Conservation (phyloP, 2,329 filamentous ascomycete genomes). For the Juglanconis oblonga region DNA sequence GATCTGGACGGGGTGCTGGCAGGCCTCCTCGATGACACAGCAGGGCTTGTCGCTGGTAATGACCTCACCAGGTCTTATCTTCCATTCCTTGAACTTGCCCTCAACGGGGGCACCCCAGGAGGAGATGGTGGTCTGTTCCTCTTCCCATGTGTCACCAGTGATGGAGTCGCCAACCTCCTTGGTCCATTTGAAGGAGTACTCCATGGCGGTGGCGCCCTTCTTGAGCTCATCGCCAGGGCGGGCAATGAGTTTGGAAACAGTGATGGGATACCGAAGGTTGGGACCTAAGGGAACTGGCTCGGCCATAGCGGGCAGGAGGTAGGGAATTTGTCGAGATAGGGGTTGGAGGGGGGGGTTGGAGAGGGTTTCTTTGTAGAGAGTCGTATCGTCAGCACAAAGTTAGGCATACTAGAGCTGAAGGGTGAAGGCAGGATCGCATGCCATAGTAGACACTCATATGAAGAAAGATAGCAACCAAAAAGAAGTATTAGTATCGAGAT, state of each 20-base stretch:
- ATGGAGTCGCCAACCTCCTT: slow-evolving; percentile 70
- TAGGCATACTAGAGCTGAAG: neutral
- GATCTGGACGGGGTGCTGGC: slow-evolving; percentile 87
- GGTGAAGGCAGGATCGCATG: too few species aligned
- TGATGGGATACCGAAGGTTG: slow-evolving; percentile 87
- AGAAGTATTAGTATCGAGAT: too few species aligned
- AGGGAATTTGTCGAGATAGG: neutral
- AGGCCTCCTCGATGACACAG: slow-evolving; percentile 84
- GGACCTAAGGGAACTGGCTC: slow-evolving; percentile 52
- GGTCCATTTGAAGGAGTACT: slow-evolving; percentile 81
- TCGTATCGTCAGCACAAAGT: neutral
- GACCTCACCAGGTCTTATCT: slow-evolving; percentile 64
- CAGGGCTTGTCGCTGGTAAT: slow-evolving; percentile 57
- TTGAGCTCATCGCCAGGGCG: slow-evolving; percentile 70
- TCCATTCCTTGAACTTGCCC: slow-evolving; percentile 75
- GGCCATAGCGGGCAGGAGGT: slow-evolving; percentile 31
- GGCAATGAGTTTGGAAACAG: slow-evolving; percentile 81
- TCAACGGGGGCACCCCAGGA: slow-evolving; percentile 83
- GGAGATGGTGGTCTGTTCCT: slow-evolving; percentile 67
- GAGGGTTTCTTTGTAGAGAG: neutral
- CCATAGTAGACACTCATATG: too few species aligned
- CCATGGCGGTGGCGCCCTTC: slow-evolving; percentile 74
- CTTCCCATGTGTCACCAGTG: slow-evolving; percentile 58
- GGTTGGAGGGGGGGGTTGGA: too few species aligned
- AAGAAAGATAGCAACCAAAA: neutral